A percentile compares a stretch with the other conserved stretches of the same genome.
Conservation (phyloP, 768 basidiomycete genomes). For the Terana coerulea region DNA sequence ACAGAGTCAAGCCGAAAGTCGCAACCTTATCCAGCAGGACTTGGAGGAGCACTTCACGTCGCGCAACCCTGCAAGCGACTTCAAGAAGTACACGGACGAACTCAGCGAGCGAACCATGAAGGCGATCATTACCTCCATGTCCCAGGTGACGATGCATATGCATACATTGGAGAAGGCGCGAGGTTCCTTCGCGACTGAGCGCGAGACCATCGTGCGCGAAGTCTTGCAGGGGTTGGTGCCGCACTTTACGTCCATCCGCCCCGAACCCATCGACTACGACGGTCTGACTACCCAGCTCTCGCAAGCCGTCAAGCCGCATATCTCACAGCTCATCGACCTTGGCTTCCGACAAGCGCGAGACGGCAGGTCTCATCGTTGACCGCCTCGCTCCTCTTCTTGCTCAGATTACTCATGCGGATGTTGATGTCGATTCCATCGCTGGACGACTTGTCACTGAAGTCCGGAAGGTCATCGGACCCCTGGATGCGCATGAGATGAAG, state of each 20-base stretch:
- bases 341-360: conserved; percentile 88
- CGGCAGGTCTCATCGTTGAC: conserved; percentile 76
- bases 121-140: conserved; percentile 58
- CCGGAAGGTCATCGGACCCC: conserved; percentile 64
- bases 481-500: conserved; percentile 84
- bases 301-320: conserved; percentile 86
- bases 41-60: conserved; percentile 48
- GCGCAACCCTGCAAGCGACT: conserved; percentile 21
- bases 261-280: conserved; percentile 76
- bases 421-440: conserved; percentile 55
- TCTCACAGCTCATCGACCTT: conserved; percentile 84
- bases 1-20: conserved; percentile 57
- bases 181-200: conserved; percentile 41
- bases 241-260: conserved; percentile 53
- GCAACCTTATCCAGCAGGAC: conserved; percentile 55
- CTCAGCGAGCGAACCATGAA: conserved; percentile 52
- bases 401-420: conserved; percentile 21
- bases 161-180: conserved; percentile 45
- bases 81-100: conserved; percentile 47
- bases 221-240: conserved; percentile 55
- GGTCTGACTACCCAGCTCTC: conserved; percentile 68
- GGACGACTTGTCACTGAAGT: conserved; percentile 65
- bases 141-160: conserved; percentile 51
- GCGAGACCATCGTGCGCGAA: conserved; percentile 58
- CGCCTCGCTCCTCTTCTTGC: conserved; percentile 65